Base-by-base conservation (phyloP, 345 rosid species). In the Pistacia vera region DNA sequence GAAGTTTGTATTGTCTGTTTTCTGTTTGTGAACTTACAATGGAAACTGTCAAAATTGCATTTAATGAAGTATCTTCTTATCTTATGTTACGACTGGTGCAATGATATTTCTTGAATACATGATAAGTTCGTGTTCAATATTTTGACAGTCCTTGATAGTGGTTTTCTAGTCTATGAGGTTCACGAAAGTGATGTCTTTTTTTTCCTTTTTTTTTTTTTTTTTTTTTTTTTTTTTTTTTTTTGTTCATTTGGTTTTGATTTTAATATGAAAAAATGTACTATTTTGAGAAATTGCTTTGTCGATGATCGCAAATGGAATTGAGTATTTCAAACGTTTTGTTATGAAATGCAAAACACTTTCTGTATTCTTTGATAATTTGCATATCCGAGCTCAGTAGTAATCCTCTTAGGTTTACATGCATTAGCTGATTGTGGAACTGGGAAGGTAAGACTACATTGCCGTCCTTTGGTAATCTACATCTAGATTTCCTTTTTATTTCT, bases 31-130 rank as follows among this genome's bases (percentile, higher is more conserved):
- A 30, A 67, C 49, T 71, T 59, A 12, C 61, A 30, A 11, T 38
- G 16, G 63, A n/a, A 66, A 76, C 48, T 38, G 46, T 64, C 38
- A 69, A 46, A 33, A 30, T 63, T 65, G 72, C 30, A 35, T 70
- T 48, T 25, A 58, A 12, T 22, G 4, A 11, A n/a, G 46, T 71
- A 22, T 13, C 20, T 20, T 22, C n/a, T 58, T 46, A 2, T 61
- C 38, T 25, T 30, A 14, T 46, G 75, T 72, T 8, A 20, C 14
- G 3, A 28, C 11, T 46, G 44, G 57, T 44, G 17, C 33, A 36
- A 54, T 35, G 63, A 17, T 35, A 18, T 9, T 56, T 35, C 46
- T 70, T 56, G 51, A 3, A 7, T 56, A 30, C 16, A 30, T 54
- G 51, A 30, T 55, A 9, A 30, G 10, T n/a, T 33, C 38, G 11